Base-by-base conservation (phyloP, 306 rosid species). In the Pyrus communis region DNA sequence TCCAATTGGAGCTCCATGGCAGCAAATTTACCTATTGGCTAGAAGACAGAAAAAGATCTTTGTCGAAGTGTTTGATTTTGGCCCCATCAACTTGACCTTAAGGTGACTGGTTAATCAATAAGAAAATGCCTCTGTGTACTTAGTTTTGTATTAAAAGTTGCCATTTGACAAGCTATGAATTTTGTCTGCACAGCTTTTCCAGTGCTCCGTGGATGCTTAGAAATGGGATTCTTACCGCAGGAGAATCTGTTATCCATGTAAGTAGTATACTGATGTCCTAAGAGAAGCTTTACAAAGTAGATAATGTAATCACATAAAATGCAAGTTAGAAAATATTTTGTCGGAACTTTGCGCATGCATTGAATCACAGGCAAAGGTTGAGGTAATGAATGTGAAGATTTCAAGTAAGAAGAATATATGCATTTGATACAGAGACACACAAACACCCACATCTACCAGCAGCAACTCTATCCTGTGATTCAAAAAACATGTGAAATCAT, bases 1-100 rank as follows among this genome's bases (percentile, higher is more conserved):
- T 86, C 97, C 97, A 51, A 92, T 95, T 78, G 98, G 98, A 76
- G 93, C 98, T 79, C 97, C 97, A 27, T 95, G 97, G 98, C 98
- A 95, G 85, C 86, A 92, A 80, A 93, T 95, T 72, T 87, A 88
- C 83, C 91, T 90, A 79, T 76, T 90, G 81, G 96, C 98, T 38
- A 88, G 96, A 90, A 89, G 88, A 71, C 96, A 92, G 82, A 91
- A 85, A 86, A 95, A 95, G 86, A 86, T 95, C 62, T 95, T 90
- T 78, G 82, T 95, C 31, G 96, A 95, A 86, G 68, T 88, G 81
- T 88, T 95, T 83, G 96, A 95, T 66, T n/a, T 95, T 81, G 87
- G 90, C 45, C 96, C 97, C 62, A 85, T 95, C 85, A 90, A 86
- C 66, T 67, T 95, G 81, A 92, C 97, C 78, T 80, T 95, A 73